Evolutionary conservation across 164 flowering plant species (phyloP).

Genomic region (Tetracentron sinense): DNA sequence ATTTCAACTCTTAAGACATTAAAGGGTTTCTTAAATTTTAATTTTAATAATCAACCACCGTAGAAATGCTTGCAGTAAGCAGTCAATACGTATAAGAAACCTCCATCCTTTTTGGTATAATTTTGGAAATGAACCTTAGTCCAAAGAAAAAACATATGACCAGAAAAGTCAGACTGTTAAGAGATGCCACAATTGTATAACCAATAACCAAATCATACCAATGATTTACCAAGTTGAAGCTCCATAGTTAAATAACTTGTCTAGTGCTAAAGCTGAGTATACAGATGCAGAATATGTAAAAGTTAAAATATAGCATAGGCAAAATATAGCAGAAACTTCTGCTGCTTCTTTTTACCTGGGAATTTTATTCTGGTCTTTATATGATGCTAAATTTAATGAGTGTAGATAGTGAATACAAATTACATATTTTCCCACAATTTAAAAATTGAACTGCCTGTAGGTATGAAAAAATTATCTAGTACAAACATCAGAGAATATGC

Average conservation of each 20-base stretch:
- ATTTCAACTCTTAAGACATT: not conserved
- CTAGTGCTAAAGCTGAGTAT: not conserved
- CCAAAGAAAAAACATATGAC: not conserved
- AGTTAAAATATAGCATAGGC: too few species aligned
- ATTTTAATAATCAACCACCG: not conserved
- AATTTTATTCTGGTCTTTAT: not conserved
- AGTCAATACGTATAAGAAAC: not conserved
- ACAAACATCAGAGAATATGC: not conserved
- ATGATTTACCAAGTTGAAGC: not conserved
- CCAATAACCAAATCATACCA: not conserved
- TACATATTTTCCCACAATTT: too few species aligned
- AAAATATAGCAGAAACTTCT: not conserved
- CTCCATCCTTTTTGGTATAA: not conserved
- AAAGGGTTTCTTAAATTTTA: not conserved
- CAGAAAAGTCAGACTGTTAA: not conserved
- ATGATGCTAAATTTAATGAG: not conserved
- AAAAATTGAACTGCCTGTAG: not conserved
- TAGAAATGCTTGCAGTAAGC: not conserved
- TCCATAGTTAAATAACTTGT: not conserved
- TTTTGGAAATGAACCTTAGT: not conserved
- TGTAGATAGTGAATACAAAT: too few species aligned
- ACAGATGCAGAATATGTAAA: too few species aligned
- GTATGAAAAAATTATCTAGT: not conserved
- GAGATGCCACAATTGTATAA: not conserved
- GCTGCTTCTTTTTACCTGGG: not conserved